Evolutionary conservation across 2,329 filamentous ascomycete genomes (phyloP), one percentile per base, ranked within the genome.

Genomic region (Talaromyces sp.): DNA sequence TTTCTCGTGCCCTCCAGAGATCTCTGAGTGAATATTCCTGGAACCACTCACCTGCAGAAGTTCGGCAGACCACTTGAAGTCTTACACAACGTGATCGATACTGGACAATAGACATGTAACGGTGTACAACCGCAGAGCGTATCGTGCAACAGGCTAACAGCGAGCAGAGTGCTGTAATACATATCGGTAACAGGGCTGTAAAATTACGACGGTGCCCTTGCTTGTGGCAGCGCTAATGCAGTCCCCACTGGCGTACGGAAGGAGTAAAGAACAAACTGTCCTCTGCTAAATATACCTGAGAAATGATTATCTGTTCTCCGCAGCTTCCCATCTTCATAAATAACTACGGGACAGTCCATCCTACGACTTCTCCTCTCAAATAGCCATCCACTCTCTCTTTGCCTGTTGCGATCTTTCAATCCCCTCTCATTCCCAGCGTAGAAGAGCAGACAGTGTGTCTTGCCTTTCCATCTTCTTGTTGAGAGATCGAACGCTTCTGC

Each of bases 261-360:
- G 50, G 50, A 54, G 50, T 54, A 54, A 54, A 76, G 75, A 77
- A 77, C 75, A 77, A 74, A 73, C 75, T 77, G 75, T 76, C 75
- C 75, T 77, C 64, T 28, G 28, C n/a, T 28, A 28, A 28, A 28
- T 73, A 70, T 68, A 48, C 16, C 25, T 52, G n/a, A n/a, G n/a
- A n/a, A n/a, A n/a, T n/a, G n/a, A n/a, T n/a, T 33, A 35, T 52
- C 54, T 57, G 21, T 40, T 40, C 54, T 57, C 54, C 54, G 35
- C 54, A 42, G 35, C 54, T 57, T 39, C 54, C 35, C 54, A 39
- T 57, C 54, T 57, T 57, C n/a, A n/a, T n/a, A n/a, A n/a, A n/a
- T n/a, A 57, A 57, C 40, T 57, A 57, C 54, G 23, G 11, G 9
- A n/a, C 54, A 12, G 14, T n/a, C 16, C 21, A 21, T 21, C 31